Conservation (phyloP, 352 stramenopile genomes). For the Phytophthora cryptogea region DNA sequence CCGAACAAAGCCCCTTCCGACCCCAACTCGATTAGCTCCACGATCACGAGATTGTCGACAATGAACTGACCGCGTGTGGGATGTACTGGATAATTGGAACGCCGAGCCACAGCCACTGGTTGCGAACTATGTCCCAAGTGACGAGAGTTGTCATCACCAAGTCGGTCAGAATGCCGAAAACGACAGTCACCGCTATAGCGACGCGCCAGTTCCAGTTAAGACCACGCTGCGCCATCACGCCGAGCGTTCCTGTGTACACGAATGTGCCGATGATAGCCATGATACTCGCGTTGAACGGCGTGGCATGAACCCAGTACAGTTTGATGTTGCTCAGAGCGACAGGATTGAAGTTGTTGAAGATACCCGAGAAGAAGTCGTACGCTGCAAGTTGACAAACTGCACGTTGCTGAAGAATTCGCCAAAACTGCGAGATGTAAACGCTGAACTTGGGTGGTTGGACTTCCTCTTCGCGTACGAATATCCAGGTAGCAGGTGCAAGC, state of each 20-base stretch:
- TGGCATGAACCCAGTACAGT: conserved; percentile 47
- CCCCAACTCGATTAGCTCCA: conserved; percentile 48
- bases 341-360: conserved; percentile 55
- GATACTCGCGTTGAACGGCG: conserved; percentile 45
- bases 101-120: conserved; percentile 54
- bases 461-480: conserved; percentile 26
- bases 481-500: conserved; percentile 26
- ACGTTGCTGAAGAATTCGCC: conserved; percentile 44
- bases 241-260: conserved; percentile 33
- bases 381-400: conserved; percentile 49
- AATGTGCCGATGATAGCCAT: conserved; percentile 38
- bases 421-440: conserved; percentile 39
- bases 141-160: conserved; percentile 44
- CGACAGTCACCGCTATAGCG: conserved; percentile 23
- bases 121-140: conserved; percentile 41
- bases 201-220: conserved; percentile 51
- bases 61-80: conserved; percentile 52
- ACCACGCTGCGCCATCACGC: conserved; percentile 31
- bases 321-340: conserved; percentile 43
- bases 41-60: conserved; percentile 47
- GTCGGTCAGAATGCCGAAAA: conserved; percentile 36
- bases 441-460: conserved; percentile 10
- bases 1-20: conserved; percentile 51
- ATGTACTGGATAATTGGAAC: conserved; percentile 46
- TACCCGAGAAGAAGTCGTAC: conserved; percentile 47